Evolutionary conservation across 257 asterid genomes (phyloP).

Genomic region (Solanum lycopersicoides): DNA sequence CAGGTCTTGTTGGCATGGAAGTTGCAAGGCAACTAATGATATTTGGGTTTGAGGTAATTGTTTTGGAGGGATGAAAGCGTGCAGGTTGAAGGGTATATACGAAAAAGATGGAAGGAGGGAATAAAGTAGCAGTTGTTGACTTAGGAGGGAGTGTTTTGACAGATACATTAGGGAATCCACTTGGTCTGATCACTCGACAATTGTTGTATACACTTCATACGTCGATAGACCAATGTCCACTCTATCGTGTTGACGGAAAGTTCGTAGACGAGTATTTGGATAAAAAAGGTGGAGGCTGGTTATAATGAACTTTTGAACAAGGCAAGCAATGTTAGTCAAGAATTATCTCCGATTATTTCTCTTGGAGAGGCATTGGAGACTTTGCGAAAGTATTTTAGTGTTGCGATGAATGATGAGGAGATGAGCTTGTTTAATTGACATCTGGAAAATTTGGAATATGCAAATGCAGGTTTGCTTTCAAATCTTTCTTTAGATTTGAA

Average conservation of each 20-base stretch:
- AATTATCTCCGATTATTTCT: not conserved
- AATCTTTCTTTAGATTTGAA: no score
- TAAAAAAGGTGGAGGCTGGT: slow-evolving; percentile 44
- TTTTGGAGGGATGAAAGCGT: slow-evolving; percentile 81
- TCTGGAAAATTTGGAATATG: no score
- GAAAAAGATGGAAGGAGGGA: slow-evolving; percentile 47
- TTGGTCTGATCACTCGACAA: slow-evolving; percentile 22
- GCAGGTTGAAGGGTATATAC: slow-evolving; percentile 93
- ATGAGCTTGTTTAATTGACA: no score
- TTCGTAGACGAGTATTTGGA: slow-evolving; percentile 62
- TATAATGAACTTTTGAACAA: slow-evolving; percentile 63
- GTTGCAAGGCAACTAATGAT: no score
- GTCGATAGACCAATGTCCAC: slow-evolving; percentile 48
- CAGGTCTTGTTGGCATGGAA: no score
- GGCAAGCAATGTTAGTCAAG: slow-evolving; percentile 57
- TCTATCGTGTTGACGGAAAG: slow-evolving; percentile 51
- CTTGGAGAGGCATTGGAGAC: not conserved
- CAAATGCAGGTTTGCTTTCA: no score
- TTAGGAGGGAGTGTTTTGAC: slow-evolving; percentile 58
- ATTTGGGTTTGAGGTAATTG: slow-evolving; percentile 29
- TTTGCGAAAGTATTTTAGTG: no score
- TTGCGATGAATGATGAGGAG: no score
- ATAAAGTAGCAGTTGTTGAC: slow-evolving; percentile 9
- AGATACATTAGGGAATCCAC: slow-evolving; percentile 23
- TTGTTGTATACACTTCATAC: no score